Conservation (phyloP, 139 green algal species). For the Tetratostichococcus sp. region DNA sequence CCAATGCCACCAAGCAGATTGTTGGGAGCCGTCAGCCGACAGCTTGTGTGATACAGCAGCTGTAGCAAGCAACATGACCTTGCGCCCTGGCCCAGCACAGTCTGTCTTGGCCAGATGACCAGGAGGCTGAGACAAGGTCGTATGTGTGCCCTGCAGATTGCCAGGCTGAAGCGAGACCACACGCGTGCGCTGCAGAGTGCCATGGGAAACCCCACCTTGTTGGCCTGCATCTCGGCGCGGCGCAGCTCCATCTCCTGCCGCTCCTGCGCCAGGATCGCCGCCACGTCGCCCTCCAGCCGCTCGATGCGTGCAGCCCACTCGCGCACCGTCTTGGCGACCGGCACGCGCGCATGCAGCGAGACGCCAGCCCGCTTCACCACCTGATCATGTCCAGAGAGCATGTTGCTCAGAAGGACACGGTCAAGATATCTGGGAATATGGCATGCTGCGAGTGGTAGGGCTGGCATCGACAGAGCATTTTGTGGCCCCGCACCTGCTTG, state of each 20-base stretch:
- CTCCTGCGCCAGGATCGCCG: conserved; percentile 52
- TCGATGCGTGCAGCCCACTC: conserved; percentile 66
- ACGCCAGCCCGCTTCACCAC: conserved; percentile 61
- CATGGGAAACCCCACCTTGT: conserved; percentile 61
- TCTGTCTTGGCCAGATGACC: no score
- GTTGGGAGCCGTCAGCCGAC: no score
- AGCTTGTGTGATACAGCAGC: no score
- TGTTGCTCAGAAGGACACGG: not conserved
- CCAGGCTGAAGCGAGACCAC: no score
- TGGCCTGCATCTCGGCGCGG: conserved; percentile 94
- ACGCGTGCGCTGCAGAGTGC: no score
- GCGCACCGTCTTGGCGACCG: conserved; percentile 49
- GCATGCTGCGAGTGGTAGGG: no score
- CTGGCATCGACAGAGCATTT: not conserved
- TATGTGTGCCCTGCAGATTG: no score
- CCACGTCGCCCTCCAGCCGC: conserved; percentile 53
- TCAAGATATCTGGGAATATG: no score
- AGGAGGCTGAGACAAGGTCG: no score
- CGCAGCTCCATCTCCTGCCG: conserved; percentile 66
- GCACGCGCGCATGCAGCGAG: conserved; percentile 62
- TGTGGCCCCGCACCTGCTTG: conserved; percentile 59
- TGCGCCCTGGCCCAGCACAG: no score
- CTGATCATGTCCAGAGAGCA: conserved; percentile 8
- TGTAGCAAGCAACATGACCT: no score
- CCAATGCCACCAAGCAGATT: no score